Conservation (phyloP, 2,329 filamentous ascomycete species). For the Hypoxylon sp. region DNA sequence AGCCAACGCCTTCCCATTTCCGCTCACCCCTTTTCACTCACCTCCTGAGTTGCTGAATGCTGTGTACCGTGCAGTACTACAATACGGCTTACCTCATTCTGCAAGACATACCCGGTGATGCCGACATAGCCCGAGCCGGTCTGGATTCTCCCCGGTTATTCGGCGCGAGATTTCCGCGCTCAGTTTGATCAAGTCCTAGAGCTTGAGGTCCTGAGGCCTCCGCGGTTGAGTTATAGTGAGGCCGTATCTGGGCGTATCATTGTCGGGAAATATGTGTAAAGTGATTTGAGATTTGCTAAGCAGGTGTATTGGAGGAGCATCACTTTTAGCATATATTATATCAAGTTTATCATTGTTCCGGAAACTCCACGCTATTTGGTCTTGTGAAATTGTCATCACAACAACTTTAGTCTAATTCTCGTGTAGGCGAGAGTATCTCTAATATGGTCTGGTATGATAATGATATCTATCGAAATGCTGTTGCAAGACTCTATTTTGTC, state of each 20-base stretch:
- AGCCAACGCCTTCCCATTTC: background rate
- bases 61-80: background rate
- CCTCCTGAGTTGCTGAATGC: background rate
- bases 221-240: background rate
- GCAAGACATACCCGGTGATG: background rate
- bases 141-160: background rate
- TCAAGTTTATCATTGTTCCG: background rate
- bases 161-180: background rate
- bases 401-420: slow-evolving; percentile 7
- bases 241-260: background rate
- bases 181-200: background rate
- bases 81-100: slow-evolving; percentile 5
- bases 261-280: background rate
- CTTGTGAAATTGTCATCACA: slow-evolving; percentile 9
- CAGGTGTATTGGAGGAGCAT: background rate
- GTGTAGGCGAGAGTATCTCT: slow-evolving; percentile 9
- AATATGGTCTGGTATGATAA: slow-evolving; percentile 14
- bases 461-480: slow-evolving; percentile 28
- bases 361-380: slow-evolving; percentile 22
- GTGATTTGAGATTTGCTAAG: background rate
- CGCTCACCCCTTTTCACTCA: background rate
- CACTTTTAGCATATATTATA: background rate
- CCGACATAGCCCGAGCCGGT: background rate
- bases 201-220: background rate
- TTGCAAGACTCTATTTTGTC: background rate